Base-by-base conservation (phyloP, 176 grass and related monocot species). In the Pontederia paniculata region DNA sequence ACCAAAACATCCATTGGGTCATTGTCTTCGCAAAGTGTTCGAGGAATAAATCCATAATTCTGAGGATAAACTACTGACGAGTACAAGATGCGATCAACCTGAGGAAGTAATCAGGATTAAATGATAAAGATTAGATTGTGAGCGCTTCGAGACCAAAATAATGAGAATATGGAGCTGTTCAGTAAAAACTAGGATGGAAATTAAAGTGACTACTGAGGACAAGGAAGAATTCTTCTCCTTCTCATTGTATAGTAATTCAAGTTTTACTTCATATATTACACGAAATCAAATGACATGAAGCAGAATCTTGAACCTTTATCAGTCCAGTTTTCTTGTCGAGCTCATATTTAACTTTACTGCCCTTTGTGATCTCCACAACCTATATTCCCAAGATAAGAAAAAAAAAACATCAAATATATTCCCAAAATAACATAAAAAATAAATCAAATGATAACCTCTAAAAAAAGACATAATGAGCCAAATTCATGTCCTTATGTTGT, bases 1-100 rank as follows among this genome's bases (percentile, higher is more conserved):
- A 53, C 17, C 51, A 53, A 53, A 21, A 53, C 51, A 53, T 53
- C 51, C 8, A 53, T 53, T 53, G 51, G 50, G 20, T 53, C 51
- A 37, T 6, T 37, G 28, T 37, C 28, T 37, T 37, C 28, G 28
- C 28, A 37, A 37, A 37, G 28, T 37, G 28, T 37, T 6, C 28
- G 28, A 5, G 28, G 28, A 37, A 37, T 37, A 37, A 37, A 37
- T 37, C 28, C 28, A 37, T 37, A 37, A 37, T 37, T 37, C 28
- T 37, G 28, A 37, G 28, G 28, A 37, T 37, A 37, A 53, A 37
- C 28, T 37, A 37, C 28, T 37, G 28, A 37, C 7, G 28, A 37
- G 28, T 37, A 37, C 28, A 37, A 3, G 3, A 37, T 37, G 28
- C 28, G 28, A 37, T 53, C 20, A 20, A 19, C 51, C 20, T 53